Evolutionary conservation across 495 filamentous ascomycete genomes (phyloP).

Genomic region (Aspergillus avenaceus): DNA sequence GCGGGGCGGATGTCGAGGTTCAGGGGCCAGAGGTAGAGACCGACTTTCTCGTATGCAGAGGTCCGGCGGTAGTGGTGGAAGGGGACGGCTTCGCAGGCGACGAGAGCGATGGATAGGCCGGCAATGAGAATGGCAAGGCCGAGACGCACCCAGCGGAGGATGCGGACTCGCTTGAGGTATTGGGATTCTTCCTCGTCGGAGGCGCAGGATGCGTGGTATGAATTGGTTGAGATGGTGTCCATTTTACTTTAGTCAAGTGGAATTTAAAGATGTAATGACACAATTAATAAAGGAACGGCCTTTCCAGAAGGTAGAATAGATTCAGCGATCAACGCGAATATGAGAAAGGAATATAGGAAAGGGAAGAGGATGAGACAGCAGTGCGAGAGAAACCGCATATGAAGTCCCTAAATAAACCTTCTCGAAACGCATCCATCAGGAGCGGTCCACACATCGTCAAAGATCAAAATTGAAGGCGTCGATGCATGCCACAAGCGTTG

Average conservation of each 20-base stretch:
- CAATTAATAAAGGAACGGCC: neutral
- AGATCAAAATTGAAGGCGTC: too few species aligned
- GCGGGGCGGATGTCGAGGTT: slow-evolving; percentile 46
- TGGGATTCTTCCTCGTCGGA: slow-evolving; percentile 33
- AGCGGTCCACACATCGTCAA: too few species aligned
- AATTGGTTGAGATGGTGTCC: slow-evolving; percentile 22
- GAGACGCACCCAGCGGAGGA: slow-evolving; percentile 35
- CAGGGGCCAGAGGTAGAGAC: slow-evolving; percentile 47
- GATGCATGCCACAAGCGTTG: too few species aligned
- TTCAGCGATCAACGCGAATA: neutral
- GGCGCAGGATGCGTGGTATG: slow-evolving; percentile 26
- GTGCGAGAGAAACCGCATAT: too few species aligned
- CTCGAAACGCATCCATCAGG: too few species aligned
- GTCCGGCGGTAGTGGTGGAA: slow-evolving; percentile 39
- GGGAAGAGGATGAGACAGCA: too few species aligned
- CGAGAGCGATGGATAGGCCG: slow-evolving; percentile 28
- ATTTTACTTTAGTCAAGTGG: slow-evolving; percentile 21
- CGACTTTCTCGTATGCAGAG: slow-evolving; percentile 25
- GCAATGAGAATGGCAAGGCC: slow-evolving; percentile 33
- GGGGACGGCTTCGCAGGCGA: slow-evolving; percentile 39
- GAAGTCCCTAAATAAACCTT: too few species aligned
- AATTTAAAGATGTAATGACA: slow-evolving; percentile 1
- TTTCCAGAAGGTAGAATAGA: neutral
- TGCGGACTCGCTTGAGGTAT: slow-evolving; percentile 34
- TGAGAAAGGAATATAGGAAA: too few species aligned